Base-by-base conservation (phyloP, 805 yeast genomes). In the Starmerella ratchasimensis region DNA sequence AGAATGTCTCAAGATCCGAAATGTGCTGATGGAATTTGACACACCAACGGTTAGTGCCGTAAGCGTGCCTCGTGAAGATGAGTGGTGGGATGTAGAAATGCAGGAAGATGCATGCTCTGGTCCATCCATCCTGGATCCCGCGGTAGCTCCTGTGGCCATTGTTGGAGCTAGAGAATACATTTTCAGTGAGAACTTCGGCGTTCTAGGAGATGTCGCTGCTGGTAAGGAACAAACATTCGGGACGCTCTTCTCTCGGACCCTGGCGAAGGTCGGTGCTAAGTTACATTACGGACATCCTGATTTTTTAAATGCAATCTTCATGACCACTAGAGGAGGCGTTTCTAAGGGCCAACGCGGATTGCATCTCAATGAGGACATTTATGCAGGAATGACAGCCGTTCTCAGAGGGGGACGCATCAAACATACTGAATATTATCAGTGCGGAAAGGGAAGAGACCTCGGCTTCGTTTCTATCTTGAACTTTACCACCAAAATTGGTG, bases 181-280 rank as follows among this genome's bases (percentile, higher is more conserved):
- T 38, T 80, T 80, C 59, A 78, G 88, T 8, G 90, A 80, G 54
- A 80, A 80, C 53, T 68, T 77, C 43, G 93, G 93, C 33, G 72
- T 80, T 36, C 63, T 80, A 34, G 93, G 90, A 36, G 93, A 80
- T 58, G 74, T 80, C 47, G 88, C 90, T 16, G 93, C 93, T 11
- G 88, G 88, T 33, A 80, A 80, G 53, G 93, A 80, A 58, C 90
- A 80, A 55, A 80, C 90, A 8, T 80, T 80, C 60, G 90, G 93
- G 38, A 80, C 93, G 0, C 65, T 80, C 40, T 80, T 79, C 58
- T 82, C 90, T 0, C 70, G 93, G 55, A 79, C 90, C 1, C 63
- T 80, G 55, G 86, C 88, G 3, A 76, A 75, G 53, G 70, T 80
- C 48, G 90, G 88, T 20, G 88, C 86, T 22, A 80, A 80, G 54